Base-by-base conservation (phyloP, 345 rosid species). In the Geranium brycei region DNA sequence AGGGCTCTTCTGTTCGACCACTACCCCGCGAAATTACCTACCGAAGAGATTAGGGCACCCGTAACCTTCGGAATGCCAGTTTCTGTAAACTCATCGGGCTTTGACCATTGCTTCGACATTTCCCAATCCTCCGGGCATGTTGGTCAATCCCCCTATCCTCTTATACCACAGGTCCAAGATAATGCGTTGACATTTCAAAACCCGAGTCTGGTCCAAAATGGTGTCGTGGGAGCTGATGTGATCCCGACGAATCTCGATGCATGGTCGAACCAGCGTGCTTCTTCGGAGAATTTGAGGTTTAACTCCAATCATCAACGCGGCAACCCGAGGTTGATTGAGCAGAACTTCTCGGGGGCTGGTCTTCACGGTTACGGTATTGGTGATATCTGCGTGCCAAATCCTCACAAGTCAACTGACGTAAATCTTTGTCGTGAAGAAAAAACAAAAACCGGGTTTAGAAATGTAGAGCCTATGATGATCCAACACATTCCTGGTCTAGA, bases 1-100 rank as follows among this genome's bases (percentile, higher is more conserved):
- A 88, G 89, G 58, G 86, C 87, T 58, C 87, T 90, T 63, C 76
- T 81, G 61, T 82, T 88, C 57, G 87, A 83, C 61, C 62, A 69
- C 30, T 74, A 81, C 62, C 75, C 71, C 62, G 61, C 72, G 40
- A 76, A 69, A 57, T 87, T 80, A 62, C 72, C 76, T 17, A 47
- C 71, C n/a, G 81, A 7, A 7, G 41, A 35, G 4, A 35, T 35
- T 35, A 7, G 4, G 41, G 7, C 10, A 35, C 41, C 41, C 7
- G 41, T 4, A 35, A 35, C 41, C 41, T 35, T 35, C 10, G 41
- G 41, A 35, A 35, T 35, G 41, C 41, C 41, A 4, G 41, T 35
- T 4, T 35, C 10, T 35, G 41, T 35, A 35, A 35, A 35, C 10
- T 35, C 41, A 35, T 4, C 41, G 10, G 41, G 41, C 1, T 4